Conservation (phyloP, 441 rosid species). For the Arabidopsis hybrid region DNA sequence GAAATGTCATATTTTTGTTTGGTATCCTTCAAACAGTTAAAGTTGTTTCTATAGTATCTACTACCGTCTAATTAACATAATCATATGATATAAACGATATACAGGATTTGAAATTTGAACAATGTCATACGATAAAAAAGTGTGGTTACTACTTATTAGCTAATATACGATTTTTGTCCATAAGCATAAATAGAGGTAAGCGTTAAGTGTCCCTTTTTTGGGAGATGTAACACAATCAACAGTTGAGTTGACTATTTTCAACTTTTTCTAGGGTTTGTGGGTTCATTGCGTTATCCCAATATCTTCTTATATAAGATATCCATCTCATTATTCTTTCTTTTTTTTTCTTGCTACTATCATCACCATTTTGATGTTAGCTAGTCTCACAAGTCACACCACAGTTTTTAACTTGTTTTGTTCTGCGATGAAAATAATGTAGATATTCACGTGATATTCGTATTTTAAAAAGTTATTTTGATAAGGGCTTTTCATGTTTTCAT, state of each 20-base stretch:
- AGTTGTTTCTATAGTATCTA: not conserved
- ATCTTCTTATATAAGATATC: conserved; percentile 13
- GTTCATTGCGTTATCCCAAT: conserved; percentile 43
- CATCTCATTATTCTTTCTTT: conserved; percentile 11
- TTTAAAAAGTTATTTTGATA: conserved; percentile 27
- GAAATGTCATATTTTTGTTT: too few relatives aligned
- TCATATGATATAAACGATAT: not conserved
- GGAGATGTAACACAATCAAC: conserved; percentile 36
- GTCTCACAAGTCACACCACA: conserved; percentile 28
- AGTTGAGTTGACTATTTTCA: conserved; percentile 35
- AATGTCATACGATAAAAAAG: conserved; percentile 16
- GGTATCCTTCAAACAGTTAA: too few relatives aligned
- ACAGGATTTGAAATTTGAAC: not conserved
- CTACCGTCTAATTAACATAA: not conserved
- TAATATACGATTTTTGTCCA: conserved; percentile 19
- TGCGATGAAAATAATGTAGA: not conserved
- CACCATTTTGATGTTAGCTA: conserved; percentile 41
- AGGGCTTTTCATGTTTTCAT: conserved; percentile 32
- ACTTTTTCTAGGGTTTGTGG: conserved; percentile 40
- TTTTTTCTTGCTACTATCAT: conserved; percentile 35
- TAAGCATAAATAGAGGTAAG: conserved; percentile 27
- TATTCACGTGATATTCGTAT: conserved; percentile 32
- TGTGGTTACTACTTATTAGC: conserved; percentile 4
- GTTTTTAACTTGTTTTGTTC: conserved; percentile 8
- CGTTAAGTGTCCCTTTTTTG: conserved; percentile 32